Conservation (phyloP, 106 monocot species). For the Dendrobium chrysotoxum region DNA sequence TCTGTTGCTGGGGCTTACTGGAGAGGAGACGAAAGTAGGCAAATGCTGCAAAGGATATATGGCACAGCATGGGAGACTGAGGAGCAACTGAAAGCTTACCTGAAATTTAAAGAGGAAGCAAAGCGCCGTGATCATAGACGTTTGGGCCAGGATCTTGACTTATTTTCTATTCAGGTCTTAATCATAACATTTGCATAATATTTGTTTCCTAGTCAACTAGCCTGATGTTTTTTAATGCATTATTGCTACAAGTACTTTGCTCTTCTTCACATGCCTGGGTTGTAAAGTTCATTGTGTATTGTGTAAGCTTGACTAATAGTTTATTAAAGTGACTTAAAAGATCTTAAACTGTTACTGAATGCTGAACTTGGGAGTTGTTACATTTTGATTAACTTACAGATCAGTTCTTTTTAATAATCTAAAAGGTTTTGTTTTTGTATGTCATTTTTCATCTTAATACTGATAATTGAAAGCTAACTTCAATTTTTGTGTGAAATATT, state of each 20-base stretch:
- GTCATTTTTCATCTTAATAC: too few relatives aligned
- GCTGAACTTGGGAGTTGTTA: too few relatives aligned
- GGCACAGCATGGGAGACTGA: constrained; percentile 95
- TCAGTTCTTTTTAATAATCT: too few relatives aligned
- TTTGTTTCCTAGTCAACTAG: not conserved
- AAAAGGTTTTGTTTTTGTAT: too few relatives aligned
- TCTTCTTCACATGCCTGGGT: not conserved
- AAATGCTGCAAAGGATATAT: constrained; percentile 93
- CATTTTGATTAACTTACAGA: too few relatives aligned
- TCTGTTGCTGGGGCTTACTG: constrained; percentile 98
- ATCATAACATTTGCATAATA: not conserved
- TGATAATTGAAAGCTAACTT: too few relatives aligned
- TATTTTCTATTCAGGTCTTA: constrained; percentile 95
- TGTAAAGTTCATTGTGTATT: too few relatives aligned
- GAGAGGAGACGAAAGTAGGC: constrained; percentile 87
- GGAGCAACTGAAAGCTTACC: constrained; percentile 83
- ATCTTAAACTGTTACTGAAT: too few relatives aligned
- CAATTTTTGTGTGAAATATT: too few relatives aligned
- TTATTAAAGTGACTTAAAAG: too few relatives aligned
- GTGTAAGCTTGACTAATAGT: too few relatives aligned
- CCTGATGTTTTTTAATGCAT: not conserved
- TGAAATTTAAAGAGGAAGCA: constrained; percentile 88
- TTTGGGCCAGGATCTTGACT: constrained; percentile 91
- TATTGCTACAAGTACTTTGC: not conserved
- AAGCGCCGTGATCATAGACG: constrained; percentile 95